Percentiles rank a stretch among this genome's conserved stretches.
These are phyloP conservation scores for Oleoguttula mirabilis DNA, from an alignment of 495 filamentous ascomycete genomes.

Conservation along the genomic window DNA sequence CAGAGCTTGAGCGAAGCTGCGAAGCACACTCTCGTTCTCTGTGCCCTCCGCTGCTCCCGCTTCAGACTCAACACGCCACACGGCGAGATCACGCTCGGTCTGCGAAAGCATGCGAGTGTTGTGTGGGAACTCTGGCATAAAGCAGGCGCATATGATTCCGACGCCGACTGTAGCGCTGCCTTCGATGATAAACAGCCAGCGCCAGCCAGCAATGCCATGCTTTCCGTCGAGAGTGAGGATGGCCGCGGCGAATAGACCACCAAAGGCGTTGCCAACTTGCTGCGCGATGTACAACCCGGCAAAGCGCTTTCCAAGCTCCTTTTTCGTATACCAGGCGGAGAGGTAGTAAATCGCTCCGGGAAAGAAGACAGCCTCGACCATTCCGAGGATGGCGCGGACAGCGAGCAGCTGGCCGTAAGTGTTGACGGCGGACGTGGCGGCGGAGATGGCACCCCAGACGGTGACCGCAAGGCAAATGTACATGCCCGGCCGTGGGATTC, in stretches of 20 bases:
- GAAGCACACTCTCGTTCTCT: too few relatives aligned
- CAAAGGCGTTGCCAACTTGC: conserved; percentile 41
- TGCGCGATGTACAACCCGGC: conserved; percentile 48
- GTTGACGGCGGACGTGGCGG: too few relatives aligned
- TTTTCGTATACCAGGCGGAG: conserved; percentile 42
- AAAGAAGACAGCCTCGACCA: conserved; percentile 34
- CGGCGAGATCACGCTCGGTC: too few relatives aligned
- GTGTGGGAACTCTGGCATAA: too few relatives aligned
- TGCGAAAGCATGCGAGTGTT: too few relatives aligned
- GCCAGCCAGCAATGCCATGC: conserved; percentile 38
- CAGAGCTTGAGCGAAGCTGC: too few relatives aligned
- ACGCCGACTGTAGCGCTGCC: conserved; percentile 42
- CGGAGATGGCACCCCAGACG: too few relatives aligned
- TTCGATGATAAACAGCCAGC: conserved; percentile 42
- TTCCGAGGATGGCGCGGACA: conserved; percentile 37
- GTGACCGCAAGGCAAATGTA: too few relatives aligned
- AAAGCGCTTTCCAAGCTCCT: conserved; percentile 40
- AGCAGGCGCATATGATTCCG: conserved; percentile 39
- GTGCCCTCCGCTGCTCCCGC: too few relatives aligned
- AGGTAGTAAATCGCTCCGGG: conserved; percentile 40
- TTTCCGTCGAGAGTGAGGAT: conserved; percentile 41
- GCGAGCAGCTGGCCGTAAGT: too few relatives aligned
- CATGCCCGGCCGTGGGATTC: too few relatives aligned
- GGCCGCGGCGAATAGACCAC: conserved; percentile 38
- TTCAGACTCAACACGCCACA: too few relatives aligned